Evolutionary conservation across 2,329 filamentous ascomycete genomes (phyloP), one percentile per base, ranked within the genome.

Genomic region (Pseudogymnoascus sp.): DNA sequence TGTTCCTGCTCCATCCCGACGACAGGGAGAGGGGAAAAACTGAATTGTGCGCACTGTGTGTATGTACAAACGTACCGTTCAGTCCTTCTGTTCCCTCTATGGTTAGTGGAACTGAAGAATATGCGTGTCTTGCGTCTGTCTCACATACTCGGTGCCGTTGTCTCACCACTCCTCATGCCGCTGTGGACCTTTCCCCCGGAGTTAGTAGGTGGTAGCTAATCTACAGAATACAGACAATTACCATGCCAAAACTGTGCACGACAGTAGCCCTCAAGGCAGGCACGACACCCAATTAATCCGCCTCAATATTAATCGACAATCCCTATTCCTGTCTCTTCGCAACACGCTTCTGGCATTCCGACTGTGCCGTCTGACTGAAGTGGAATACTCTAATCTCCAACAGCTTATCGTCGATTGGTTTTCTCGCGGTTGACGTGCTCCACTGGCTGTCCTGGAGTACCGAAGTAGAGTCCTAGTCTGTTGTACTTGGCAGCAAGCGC

Each of bases 71-170:
- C 22, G 22, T 25, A 25, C 22, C 5, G 22, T 25, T 37, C 41
- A 2, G 22, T 47, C n/a, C 41, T 47, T 28, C 22, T 28, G 47
- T 33, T 18, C 47, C 33, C 25, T 18, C 47, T n/a, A 54, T 18
- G 16, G 4, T 43, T 16, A 18, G 28, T 30, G 30, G 9, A 33
- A 33, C 6, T 33, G 30, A 33, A 33, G 30, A 50, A 41, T 11
- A 54, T 54, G 47, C 28, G 47, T 54, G 47, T 54, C 47, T 54
- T 33, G 47, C n/a, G 20, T n/a, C 47, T 54, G 47, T 54, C 47
- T 54, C 47, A 33, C 47, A 35, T 33, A 54, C 28, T 54, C 28
- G n/a, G 47, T 54, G 47, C 47, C 33, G 47, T 8, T 54, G 47
- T 54, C 47, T 54, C 28, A 54, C 47, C 25, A 54, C 16, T 54